phyloP scores from a whole-genome alignment of 2,329 filamentous ascomycete genomes.

The Epichloe coenophiala region DNA sequence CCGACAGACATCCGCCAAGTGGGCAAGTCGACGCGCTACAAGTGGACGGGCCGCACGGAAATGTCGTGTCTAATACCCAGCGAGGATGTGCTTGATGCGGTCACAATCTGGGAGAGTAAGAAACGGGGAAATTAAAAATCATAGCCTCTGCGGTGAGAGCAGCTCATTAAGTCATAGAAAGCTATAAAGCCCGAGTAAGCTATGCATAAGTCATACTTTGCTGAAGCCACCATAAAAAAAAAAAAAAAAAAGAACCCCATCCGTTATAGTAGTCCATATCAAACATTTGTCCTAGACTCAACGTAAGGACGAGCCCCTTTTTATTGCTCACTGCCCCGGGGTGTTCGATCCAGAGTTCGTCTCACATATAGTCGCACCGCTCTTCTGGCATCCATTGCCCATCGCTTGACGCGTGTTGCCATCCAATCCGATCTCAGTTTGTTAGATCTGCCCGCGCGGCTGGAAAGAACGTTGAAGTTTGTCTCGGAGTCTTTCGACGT shows the following conservation, averaged over 20 bases:
- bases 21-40: background rate
- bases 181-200: background rate
- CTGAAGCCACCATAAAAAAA: too few relatives aligned
- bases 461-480: slow-evolving; percentile 3
- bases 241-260: too few relatives aligned
- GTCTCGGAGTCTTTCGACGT: slow-evolving; percentile 1
- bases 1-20: background rate
- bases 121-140: background rate
- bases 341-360: slow-evolving; percentile 19
- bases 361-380: slow-evolving; percentile 20
- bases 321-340: slow-evolving; percentile 8
- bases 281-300: background rate
- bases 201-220: background rate
- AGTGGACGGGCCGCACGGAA: too few relatives aligned
- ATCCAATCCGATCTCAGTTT: slow-evolving; percentile 10
- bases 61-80: too few relatives aligned
- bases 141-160: background rate
- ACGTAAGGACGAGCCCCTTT: background rate
- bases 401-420: slow-evolving; percentile 17
- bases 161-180: background rate
- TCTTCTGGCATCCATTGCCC: slow-evolving; percentile 20
- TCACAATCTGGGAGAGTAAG: background rate
- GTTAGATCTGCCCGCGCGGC: background rate
- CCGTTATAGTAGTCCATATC: background rate
- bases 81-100: too few relatives aligned